Evolutionary conservation across 169 alveolate genomes (phyloP).

Genomic region (Plasmodium coatneyi): DNA sequence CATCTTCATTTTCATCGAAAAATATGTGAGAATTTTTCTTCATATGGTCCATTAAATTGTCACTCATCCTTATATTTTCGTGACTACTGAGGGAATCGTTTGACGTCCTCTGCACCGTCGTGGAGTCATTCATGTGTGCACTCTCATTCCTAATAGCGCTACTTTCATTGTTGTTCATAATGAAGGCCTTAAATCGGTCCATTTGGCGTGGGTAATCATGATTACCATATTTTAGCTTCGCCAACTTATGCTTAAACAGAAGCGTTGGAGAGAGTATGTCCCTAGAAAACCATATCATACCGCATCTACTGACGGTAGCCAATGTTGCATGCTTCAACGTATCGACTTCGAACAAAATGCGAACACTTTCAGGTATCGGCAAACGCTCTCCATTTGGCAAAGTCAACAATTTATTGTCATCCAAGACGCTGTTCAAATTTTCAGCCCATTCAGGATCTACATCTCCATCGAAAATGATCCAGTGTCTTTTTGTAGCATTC

Average conservation of each 20-base stretch:
- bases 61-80: neutral
- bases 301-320: constrained; percentile 99
- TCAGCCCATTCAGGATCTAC: constrained; percentile 99
- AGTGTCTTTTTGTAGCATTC: constrained; percentile 89
- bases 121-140: neutral
- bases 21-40: constrained; percentile 38
- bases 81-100: neutral
- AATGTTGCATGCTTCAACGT: constrained; percentile 96
- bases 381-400: constrained; percentile 98
- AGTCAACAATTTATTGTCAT: constrained; percentile 98
- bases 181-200: constrained; percentile 29
- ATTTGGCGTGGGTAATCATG: constrained; percentile 81
- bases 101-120: neutral
- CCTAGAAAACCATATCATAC: constrained; percentile 98
- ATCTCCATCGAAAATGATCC: constrained; percentile 99
- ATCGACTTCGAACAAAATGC: constrained; percentile 93
- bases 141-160: neutral
- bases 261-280: constrained; percentile 88
- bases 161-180: constrained; percentile 1
- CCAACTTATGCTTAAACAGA: constrained; percentile 87
- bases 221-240: constrained; percentile 88
- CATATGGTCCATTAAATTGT: constrained; percentile 40
- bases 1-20: constrained; percentile 61
- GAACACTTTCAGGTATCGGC: constrained; percentile 91
- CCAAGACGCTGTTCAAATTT: constrained; percentile 97